A percentile compares a stretch with the other conserved stretches of the same genome.
Evolutionary conservation across 2,329 filamentous ascomycete species (phyloP).

Genomic region (Blastomyces silverae): DNA sequence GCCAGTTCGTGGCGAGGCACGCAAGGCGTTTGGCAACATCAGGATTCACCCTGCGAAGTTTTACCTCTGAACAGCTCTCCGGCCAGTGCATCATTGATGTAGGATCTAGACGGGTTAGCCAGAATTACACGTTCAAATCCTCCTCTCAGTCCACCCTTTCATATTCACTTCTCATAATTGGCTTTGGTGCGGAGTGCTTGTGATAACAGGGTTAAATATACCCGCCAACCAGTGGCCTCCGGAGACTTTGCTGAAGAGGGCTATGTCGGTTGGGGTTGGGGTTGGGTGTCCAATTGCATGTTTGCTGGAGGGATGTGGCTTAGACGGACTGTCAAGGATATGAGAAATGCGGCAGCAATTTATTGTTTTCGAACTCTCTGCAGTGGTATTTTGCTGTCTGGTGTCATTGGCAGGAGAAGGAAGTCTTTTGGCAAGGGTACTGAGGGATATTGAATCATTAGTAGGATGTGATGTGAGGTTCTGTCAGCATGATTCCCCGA

Average conservation of each 20-base stretch:
- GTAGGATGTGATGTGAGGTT: no score
- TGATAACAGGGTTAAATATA: neutral
- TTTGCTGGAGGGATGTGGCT: neutral
- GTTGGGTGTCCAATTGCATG: neutral
- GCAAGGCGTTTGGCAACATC: no score
- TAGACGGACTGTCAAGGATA: neutral
- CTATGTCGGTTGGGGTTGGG: neutral
- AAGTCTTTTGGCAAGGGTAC: neutral
- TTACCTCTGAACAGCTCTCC: no score
- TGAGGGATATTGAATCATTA: neutral
- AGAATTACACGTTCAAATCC: no score
- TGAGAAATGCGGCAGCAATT: neutral
- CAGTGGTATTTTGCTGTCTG: neutral
- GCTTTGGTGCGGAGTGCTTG: no score
- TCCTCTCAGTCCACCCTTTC: no score
- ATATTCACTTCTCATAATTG: no score
- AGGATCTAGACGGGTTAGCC: no score
- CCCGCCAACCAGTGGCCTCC: neutral
- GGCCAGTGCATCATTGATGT: no score
- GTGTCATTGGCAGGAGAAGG: neutral
- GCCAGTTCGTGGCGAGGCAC: no score
- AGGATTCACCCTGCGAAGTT: no score
- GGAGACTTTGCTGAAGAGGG: neutral
- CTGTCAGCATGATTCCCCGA: no score
- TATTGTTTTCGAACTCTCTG: neutral